Evolutionary conservation across 2,329 filamentous ascomycete species (phyloP), one percentile per base, ranked within the genome.

Genomic region (Cladosporium sp.): DNA sequence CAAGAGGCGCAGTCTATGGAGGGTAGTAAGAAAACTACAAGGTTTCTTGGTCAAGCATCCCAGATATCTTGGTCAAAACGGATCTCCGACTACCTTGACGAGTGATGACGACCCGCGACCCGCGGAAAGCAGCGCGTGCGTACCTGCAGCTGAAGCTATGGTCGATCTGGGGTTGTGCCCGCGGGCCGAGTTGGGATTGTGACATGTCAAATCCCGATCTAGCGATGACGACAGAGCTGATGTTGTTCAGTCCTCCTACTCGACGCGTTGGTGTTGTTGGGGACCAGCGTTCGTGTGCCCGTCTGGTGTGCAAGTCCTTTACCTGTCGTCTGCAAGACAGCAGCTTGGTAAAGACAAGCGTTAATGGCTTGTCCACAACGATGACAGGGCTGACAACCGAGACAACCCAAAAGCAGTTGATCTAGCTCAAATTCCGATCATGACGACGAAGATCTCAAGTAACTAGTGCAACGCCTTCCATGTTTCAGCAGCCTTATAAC

Each of bases 71-170:
- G 51, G 51, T 39, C 19, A 54, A 47, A 22, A 17, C 5, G 35
- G 24, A 4, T 15, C 8, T n/a, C n/a, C n/a, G n/a, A n/a, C n/a
- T n/a, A 19, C 25, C 17, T 48, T 28, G 49, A 24, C 50, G n/a
- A 53, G 9, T 53, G 50, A 53, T 53, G 50, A 53, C 36, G 50
- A 36, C n/a, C n/a, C n/a, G n/a, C 28, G 28, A 36, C 50, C 42
- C 12, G 36, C 50, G 50, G 50, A 53, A 36, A 20, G 49, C n/a
- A 42, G 24, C 45, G 28, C 45, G 45, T 35, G 13, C 19, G 15
- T 48, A 32, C 45, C 45, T 48, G 45, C 45, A 48, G 45, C 28
- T 35, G 17, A 35, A 48, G 45, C 45, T 35, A 48, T 48, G 45
- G 28, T 35, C 45, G 45, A 19, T 48, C 28, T 48, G 45, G 45